Evolutionary conservation across 2,329 filamentous ascomycete species (phyloP), one percentile per base, ranked within the genome.

Genomic region (Penicillium sp.): DNA sequence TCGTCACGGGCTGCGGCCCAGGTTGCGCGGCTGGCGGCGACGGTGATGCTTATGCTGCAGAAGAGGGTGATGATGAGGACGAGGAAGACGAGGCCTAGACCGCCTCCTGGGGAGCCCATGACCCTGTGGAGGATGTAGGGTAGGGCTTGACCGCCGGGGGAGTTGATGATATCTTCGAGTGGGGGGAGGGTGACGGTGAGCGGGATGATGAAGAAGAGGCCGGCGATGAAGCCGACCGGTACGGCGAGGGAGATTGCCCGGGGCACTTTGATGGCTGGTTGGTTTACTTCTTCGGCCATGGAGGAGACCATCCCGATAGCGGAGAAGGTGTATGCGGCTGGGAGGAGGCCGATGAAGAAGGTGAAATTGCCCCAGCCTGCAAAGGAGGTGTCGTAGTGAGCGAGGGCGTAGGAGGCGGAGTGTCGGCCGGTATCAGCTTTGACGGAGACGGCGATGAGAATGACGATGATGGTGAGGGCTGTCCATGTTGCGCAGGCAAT

Each of bases 331-430:
- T 86, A 87, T 7, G 84, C 84, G 0, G 83, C 79, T 1, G 85
- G 86, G 2, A 88, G 75, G 10, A 87, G 79, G 25, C 86, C 85
- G 61, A 89, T 87, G 73, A 86, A 87, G 73, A 88, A 87, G 0
- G 83, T 84, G 68, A 88, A 87, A 14, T 75, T 76, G 2, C 82
- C 82, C 84, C 85, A 88, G 8, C 86, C 85, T 0, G 84, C 81
- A 13, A 86, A 75, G 4, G 77, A 79, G 1, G 78, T 79, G 63
- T 87, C 85, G 66, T 86, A 88, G 62, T 86, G 77, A 0, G 82
- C 81, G n/a, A 87, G 73, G 0, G 85, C 82, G 54, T 83, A 82
- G 10, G 77, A 73, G 1, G 81, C 80, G 14, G 75, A 79, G 65
- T 87, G 83, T 33, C 85, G 76, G 7, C 85, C 85, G 0, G 77